Evolutionary conservation across 2,329 filamentous ascomycete species (phyloP).

Genomic region (Acarospora socialis): DNA sequence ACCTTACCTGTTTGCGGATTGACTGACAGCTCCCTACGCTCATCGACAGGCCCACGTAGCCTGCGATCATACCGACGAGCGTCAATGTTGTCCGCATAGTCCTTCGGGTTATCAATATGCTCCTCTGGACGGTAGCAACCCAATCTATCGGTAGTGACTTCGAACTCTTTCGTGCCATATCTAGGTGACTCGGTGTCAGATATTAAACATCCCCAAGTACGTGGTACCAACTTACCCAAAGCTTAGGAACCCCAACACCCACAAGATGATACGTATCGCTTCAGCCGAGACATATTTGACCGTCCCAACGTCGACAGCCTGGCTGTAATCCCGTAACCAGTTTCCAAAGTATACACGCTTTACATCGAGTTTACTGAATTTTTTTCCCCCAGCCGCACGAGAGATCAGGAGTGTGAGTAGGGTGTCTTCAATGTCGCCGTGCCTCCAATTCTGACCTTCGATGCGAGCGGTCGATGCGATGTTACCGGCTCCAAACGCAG

Average conservation of each 20-base stretch:
- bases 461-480: conserved; percentile 65
- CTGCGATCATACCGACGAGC: conserved; percentile 68
- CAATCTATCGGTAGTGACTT: conserved; percentile 64
- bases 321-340: conserved; percentile 87
- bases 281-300: conserved; percentile 83
- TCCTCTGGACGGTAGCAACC: conserved; percentile 73
- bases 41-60: conserved; percentile 70
- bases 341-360: conserved; percentile 92
- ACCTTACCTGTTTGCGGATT: conserved; percentile 51
- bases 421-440: conserved; percentile 87
- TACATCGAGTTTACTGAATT: conserved; percentile 77
- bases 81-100: conserved; percentile 75
- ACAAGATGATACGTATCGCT: conserved; percentile 78
- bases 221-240: conserved; percentile 61
- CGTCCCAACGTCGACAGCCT: conserved; percentile 85
- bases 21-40: conserved; percentile 61
- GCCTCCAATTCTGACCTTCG: conserved; percentile 76
- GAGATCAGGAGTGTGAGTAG: conserved; percentile 59
- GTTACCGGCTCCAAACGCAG: conserved; percentile 79
- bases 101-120: conserved; percentile 55
- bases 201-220: background rate
- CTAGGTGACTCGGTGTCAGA: conserved; percentile 11
- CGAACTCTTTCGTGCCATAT: conserved; percentile 64
- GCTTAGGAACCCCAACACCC: conserved; percentile 77
- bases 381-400: conserved; percentile 53